A percentile compares a stretch with the other conserved stretches of the same genome.
phyloP scores from a whole-genome alignment of 1,139 yeast species.

The Arxiozyma slooffiae region DNA sequence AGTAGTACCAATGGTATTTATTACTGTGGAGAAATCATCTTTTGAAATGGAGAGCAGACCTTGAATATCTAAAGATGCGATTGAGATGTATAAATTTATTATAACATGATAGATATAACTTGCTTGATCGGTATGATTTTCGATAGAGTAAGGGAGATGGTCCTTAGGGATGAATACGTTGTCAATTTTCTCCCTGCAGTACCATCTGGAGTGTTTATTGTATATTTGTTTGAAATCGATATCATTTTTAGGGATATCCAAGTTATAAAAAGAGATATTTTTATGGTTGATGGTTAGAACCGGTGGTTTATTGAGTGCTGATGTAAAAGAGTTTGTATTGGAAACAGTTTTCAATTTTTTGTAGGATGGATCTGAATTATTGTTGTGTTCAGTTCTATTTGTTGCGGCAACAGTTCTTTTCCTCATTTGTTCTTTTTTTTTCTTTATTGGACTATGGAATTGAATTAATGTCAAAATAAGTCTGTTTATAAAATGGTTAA shows the following conservation, averaged over 20 bases:
- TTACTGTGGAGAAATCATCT: conserved; percentile 40
- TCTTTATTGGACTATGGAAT: too few relatives aligned
- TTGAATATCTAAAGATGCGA: conserved; percentile 64
- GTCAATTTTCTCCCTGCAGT: conserved; percentile 34
- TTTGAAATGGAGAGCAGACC: conserved; percentile 63
- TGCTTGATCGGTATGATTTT: conserved; percentile 58
- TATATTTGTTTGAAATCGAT: conserved; percentile 33
- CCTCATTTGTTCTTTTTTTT: neutral
- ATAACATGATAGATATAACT: conserved; percentile 70
- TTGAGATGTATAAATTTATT: conserved; percentile 70
- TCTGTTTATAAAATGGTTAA: too few relatives aligned
- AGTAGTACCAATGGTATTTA: conserved; percentile 38
- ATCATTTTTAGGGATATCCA: conserved; percentile 43
- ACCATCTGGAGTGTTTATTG: conserved; percentile 49
- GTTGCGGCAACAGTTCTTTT: neutral
- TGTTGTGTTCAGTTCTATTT: neutral
- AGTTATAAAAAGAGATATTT: conserved; percentile 6
- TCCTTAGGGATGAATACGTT: conserved; percentile 52
- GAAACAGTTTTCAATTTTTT: neutral
- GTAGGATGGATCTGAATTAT: neutral
- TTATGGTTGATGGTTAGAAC: neutral
- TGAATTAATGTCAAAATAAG: too few relatives aligned
- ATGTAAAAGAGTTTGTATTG: too few relatives aligned
- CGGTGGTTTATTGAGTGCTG: neutral
- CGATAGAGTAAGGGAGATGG: conserved; percentile 67